Percentiles rank a stretch among this genome's conserved stretches.
phyloP scores from a whole-genome alignment of 495 filamentous ascomycete species.

The Neurospora pannonica region DNA sequence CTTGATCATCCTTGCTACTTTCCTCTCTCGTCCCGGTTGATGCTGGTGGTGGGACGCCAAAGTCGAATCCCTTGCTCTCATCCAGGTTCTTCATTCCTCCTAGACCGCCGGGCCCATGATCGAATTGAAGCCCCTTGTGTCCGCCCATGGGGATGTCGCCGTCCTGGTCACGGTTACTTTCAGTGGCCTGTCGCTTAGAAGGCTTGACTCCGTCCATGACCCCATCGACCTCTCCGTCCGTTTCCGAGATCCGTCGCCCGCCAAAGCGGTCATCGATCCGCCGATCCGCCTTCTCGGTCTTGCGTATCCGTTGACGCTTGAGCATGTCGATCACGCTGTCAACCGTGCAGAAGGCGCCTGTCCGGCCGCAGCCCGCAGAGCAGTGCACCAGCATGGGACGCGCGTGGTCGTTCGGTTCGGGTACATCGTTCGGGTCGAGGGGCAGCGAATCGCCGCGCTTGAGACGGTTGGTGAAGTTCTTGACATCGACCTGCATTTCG shows the following conservation, averaged over 20 bases:
- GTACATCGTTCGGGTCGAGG: constrained; percentile 37
- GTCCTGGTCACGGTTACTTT: constrained; percentile 22
- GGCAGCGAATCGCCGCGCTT: constrained; percentile 9
- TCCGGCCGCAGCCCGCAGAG: constrained; percentile 89
- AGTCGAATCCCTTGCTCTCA: not conserved
- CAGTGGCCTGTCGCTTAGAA: not conserved
- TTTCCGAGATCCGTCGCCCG: constrained; percentile 16
- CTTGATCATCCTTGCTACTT: not conserved
- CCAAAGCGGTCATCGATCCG: constrained; percentile 21
- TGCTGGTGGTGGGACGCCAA: not conserved
- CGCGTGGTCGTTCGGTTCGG: constrained; percentile 40
- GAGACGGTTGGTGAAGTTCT: not conserved
- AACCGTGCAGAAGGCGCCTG: constrained; percentile 92
- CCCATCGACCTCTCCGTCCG: not conserved
- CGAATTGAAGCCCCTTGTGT: not conserved
- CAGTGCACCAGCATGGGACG: constrained; percentile 88
- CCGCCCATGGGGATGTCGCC: constrained; percentile 33
- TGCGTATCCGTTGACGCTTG: constrained; percentile 56
- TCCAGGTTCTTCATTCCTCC: not conserved
- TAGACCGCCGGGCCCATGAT: not conserved
- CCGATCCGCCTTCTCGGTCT: constrained; percentile 20
- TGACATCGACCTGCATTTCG: not conserved
- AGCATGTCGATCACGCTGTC: constrained; percentile 92
- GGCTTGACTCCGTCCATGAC: not conserved
- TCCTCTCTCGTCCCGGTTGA: constrained; percentile 1